A percentile compares a stretch with the other conserved stretches of the same genome.
Evolutionary conservation across 2,329 filamentous ascomycete genomes (phyloP).

Genomic region (Rutstroemia sp.): DNA sequence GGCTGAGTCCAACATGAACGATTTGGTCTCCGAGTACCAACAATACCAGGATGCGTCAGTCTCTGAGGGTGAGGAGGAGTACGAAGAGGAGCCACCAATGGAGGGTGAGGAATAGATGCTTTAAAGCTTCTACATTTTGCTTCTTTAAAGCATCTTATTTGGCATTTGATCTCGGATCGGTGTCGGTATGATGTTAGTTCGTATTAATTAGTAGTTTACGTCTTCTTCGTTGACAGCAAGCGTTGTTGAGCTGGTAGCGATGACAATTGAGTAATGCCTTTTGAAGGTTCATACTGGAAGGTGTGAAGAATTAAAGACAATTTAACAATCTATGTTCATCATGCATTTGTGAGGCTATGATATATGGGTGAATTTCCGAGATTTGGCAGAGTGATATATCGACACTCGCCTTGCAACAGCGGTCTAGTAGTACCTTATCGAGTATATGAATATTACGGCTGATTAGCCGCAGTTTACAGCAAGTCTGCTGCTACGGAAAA

Average conservation of each 20-base stretch:
- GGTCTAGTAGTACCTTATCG: no score
- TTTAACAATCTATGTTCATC: no score
- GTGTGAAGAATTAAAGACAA: no score
- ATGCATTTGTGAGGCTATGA: no score
- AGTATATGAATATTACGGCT: no score
- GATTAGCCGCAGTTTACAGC: no score
- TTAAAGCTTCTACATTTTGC: conserved; percentile 10
- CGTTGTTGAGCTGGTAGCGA: conserved; percentile 19
- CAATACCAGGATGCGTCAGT: conserved; percentile 99
- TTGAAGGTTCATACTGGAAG: neutral
- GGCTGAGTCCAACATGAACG: conserved; percentile 99
- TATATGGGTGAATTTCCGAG: no score
- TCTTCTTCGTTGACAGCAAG: conserved; percentile 16
- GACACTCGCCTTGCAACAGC: no score
- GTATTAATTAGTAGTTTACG: conserved; percentile 15
- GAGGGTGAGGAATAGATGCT: conserved; percentile 54
- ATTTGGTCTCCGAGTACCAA: conserved; percentile 98
- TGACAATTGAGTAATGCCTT: conserved; percentile 22
- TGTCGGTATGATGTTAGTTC: conserved; percentile 19
- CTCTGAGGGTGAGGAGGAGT: conserved; percentile 93
- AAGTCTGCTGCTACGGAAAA: no score
- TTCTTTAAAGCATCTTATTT: conserved; percentile 12
- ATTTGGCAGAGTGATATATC: no score
- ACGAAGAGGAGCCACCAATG: conserved; percentile 69
- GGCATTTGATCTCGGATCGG: conserved; percentile 13